Evolutionary conservation across 1,284 basidiomycete genomes (phyloP), one percentile per base, ranked within the genome.

Genomic region (Cryptococcus wingfieldii): DNA sequence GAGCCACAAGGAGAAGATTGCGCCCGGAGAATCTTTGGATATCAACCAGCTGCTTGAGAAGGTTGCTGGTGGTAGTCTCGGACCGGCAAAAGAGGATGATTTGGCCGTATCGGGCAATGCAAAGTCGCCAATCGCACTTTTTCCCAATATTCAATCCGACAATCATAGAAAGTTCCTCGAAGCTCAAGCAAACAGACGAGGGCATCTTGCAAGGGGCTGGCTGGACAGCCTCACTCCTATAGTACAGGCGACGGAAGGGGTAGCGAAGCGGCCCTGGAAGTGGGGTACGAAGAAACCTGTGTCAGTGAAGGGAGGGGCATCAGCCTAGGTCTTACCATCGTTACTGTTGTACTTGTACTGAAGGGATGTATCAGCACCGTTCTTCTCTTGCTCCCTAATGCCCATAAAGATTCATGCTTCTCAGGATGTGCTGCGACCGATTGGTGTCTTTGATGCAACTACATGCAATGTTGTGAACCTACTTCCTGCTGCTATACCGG

Each of bases 1-100:
- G 0, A 94, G 89, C 10, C 92, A 98, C 63, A 88, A 90, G 3
- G 74, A 72, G 18, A 83, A 88, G 0, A 90, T 98, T 51, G 83
- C 88, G 0, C 82, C 89, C 0, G 96, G 95, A 19, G 88, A 96
- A 76, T 88, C 86, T 53, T 75, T 96, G 56, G 85, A 88, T 69
- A 95, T 98, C 58, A 67, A 73, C 10, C 67, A 82, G 54, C 79
- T 89, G 2, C 79, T 98, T 13, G 78, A 79, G 42, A 82, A 81
- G 70, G 91, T 89, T 3, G 54, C 55, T 23, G 62, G 57, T 39
- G 61, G 59, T 5, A 39, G 50, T 38, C 47, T 67, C 14, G 63
- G 62, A 10, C 50, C 50, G 8, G 42, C 51, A 3, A 28, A 31
- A 25, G 42, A 38, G 19, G 49, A 47, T 7, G 37, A 53, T 6